phyloP scores from a whole-genome alignment of 768 basidiomycete genomes.

The Tricholoma sp. region DNA sequence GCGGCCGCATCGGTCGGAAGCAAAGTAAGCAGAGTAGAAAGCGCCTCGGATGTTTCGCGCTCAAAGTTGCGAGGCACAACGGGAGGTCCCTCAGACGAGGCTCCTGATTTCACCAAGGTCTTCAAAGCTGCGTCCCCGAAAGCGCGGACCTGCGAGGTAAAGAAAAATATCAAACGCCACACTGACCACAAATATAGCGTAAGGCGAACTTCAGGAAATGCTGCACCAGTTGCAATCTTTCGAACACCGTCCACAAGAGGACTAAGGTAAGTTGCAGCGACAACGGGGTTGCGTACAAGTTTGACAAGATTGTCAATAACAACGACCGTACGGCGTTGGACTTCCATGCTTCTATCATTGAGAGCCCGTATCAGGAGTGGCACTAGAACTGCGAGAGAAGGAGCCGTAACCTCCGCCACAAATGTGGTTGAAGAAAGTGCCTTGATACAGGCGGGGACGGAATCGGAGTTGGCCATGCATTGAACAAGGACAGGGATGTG shows the following conservation, averaged over 20 bases:
- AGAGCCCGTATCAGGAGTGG: slow-evolving; percentile 87
- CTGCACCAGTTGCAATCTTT: slow-evolving; percentile 84
- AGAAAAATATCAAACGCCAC: neutral
- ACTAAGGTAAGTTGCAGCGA: slow-evolving; percentile 86
- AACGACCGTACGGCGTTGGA: slow-evolving; percentile 89
- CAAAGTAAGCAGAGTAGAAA: slow-evolving; percentile 52
- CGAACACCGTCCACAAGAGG: slow-evolving; percentile 86
- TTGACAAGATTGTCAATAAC: slow-evolving; percentile 97
- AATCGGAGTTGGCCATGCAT: slow-evolving; percentile 88
- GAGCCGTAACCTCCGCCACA: slow-evolving; percentile 93
- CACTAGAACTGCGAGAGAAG: slow-evolving; percentile 93
- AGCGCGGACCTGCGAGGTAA: slow-evolving; percentile 68
- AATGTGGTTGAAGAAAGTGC: slow-evolving; percentile 92
- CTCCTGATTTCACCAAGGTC: slow-evolving; percentile 79
- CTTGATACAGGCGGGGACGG: slow-evolving; percentile 92
- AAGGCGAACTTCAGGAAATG: slow-evolving; percentile 84
- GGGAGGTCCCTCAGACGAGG: slow-evolving; percentile 67
- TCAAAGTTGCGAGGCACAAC: slow-evolving; percentile 66
- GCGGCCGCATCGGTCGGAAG: slow-evolving; percentile 47
- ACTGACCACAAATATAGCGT: slow-evolving; percentile 1
- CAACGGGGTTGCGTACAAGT: slow-evolving; percentile 85
- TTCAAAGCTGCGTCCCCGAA: slow-evolving; percentile 81
- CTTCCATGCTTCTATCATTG: slow-evolving; percentile 95
- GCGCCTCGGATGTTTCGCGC: slow-evolving; percentile 52
- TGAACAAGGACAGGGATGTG: slow-evolving; percentile 88